phyloP scores from a whole-genome alignment of 1,139 yeast genomes.

The Saccharomyces hybrid region DNA sequence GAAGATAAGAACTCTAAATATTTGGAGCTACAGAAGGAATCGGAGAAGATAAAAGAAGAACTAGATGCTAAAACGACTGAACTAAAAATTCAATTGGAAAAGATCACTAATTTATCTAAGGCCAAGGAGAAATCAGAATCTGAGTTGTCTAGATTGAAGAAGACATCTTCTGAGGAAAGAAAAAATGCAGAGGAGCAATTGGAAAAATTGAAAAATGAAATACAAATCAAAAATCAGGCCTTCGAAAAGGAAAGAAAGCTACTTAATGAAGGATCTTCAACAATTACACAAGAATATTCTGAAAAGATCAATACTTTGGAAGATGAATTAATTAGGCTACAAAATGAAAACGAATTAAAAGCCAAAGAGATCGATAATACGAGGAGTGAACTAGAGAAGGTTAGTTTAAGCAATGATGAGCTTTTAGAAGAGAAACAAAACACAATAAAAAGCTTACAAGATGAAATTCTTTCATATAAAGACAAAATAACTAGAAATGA shows the following conservation, averaged over 20 bases:
- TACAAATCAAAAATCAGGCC: constrained; percentile 37
- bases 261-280: constrained; percentile 44
- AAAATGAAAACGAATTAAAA: constrained; percentile 7
- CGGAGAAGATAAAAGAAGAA: neutral
- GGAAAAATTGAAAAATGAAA: constrained; percentile 19
- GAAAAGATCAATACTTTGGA: constrained; percentile 39
- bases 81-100: neutral
- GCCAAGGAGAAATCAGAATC: neutral
- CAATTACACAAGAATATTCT: constrained; percentile 42
- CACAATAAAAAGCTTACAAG: neutral
- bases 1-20: constrained; percentile 1
- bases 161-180: constrained; percentile 2
- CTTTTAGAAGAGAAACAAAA: neutral
- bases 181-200: constrained; percentile 14
- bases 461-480: neutral
- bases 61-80: neutral
- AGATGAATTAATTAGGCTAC: constrained; percentile 20
- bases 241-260: constrained; percentile 46
- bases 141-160: neutral
- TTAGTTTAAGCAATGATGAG: neutral
- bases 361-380: constrained; percentile 12
- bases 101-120: neutral
- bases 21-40: neutral
- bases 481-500: neutral
- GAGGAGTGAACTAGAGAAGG: constrained; percentile 6